A percentile compares a stretch with the other conserved stretches of the same genome.
phyloP scores from a whole-genome alignment of 2,329 filamentous ascomycete genomes.

The Nannizziopsis arthrosporioides region DNA sequence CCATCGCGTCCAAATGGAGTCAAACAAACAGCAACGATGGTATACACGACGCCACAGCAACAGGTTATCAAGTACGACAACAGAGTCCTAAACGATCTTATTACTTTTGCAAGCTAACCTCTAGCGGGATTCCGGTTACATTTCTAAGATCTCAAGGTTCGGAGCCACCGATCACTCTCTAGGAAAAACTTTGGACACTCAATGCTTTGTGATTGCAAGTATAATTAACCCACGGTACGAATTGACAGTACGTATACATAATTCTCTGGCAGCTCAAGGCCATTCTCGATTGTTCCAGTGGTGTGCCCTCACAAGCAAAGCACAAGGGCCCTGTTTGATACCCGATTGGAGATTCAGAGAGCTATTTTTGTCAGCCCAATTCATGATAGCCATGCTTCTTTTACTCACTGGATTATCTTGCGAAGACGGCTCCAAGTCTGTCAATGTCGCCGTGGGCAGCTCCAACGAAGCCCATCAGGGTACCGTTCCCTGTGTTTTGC shows the following conservation, averaged over 20 bases:
- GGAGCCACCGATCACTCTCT: no score
- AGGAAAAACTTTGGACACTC: no score
- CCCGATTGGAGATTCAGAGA: background rate
- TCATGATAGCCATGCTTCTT: background rate
- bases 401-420: conserved; percentile 13
- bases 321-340: background rate
- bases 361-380: background rate
- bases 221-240: background rate
- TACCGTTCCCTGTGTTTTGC: background rate
- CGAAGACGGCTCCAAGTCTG: conserved; percentile 2
- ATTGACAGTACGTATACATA: no score
- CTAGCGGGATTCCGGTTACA: no score
- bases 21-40: no score
- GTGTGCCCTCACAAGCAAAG: background rate
- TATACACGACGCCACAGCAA: no score
- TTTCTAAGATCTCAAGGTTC: no score
- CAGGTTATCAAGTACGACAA: no score
- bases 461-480: conserved; percentile 4
- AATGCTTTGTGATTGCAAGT: background rate
- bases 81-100: no score
- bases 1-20: no score
- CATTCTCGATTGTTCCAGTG: background rate
- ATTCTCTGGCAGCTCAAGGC: background rate
- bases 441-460: conserved; percentile 3
- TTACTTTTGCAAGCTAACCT: no score